A percentile compares a stretch with the other conserved stretches of the same genome.
Evolutionary conservation across 441 rosid species (phyloP).

Genomic region (Jatropha podagrica): DNA sequence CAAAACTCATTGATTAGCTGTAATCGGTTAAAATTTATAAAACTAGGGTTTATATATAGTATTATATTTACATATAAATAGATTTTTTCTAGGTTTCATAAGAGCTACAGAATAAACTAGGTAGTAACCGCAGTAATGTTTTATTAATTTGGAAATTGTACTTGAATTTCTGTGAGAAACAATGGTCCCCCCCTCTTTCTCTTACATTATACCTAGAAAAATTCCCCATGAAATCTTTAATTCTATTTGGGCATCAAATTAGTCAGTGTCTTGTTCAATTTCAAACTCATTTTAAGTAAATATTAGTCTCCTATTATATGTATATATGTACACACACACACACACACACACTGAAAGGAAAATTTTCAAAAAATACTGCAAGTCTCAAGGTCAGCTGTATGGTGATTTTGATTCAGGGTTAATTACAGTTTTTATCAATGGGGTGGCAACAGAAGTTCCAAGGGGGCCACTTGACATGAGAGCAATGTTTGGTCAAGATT

Average conservation of each 20-base stretch:
- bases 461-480: constrained; percentile 78
- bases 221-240: constrained; percentile 20
- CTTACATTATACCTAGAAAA: constrained; percentile 21
- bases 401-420: constrained; percentile 36
- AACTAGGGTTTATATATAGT: neutral
- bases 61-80: neutral
- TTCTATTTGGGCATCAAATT: constrained; percentile 7
- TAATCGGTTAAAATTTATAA: neutral
- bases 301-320: neutral
- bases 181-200: constrained; percentile 28
- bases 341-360: too few species aligned
- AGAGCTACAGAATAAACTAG: constrained; percentile 27
- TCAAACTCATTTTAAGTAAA: neutral
- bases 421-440: constrained; percentile 82
- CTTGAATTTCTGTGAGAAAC: constrained; percentile 16
- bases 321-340: neutral
- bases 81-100: constrained; percentile 15
- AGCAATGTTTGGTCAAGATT: constrained; percentile 72
- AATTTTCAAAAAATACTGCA: too few species aligned
- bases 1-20: neutral
- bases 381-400: too few species aligned
- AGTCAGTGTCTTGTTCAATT: neutral
- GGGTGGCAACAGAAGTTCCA: constrained; percentile 74
- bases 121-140: constrained; percentile 19
- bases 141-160: constrained; percentile 13